Conservation (phyloP, 1,284 basidiomycete genomes). For the Ganoderma meredithae region DNA sequence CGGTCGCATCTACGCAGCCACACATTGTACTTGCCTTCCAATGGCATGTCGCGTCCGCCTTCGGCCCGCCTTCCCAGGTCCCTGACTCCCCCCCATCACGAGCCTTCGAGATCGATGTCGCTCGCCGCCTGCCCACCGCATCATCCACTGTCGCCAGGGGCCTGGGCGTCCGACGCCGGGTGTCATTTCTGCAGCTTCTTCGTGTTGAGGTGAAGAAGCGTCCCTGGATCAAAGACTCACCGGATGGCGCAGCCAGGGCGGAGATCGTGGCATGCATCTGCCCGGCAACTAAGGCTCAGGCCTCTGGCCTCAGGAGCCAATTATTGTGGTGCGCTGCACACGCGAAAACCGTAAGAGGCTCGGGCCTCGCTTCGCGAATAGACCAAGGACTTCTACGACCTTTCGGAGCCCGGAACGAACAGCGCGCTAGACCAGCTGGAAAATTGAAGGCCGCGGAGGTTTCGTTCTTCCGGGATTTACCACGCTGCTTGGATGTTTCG, state of each 20-base stretch:
- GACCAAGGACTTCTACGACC: neutral
- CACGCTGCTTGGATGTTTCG: neutral
- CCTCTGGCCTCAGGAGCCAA: slow-evolving; percentile 1
- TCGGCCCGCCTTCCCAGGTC: too few species aligned
- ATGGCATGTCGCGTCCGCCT: too few species aligned
- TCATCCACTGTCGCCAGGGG: neutral
- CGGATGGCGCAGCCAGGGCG: slow-evolving; percentile 1
- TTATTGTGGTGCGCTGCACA: neutral
- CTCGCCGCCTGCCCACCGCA: neutral
- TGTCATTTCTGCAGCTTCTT: neutral
- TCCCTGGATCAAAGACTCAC: neutral
- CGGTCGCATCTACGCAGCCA: too few species aligned
- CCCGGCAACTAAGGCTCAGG: too few species aligned
- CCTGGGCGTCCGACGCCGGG: neutral
- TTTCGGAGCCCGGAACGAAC: neutral
- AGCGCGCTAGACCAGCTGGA: neutral
- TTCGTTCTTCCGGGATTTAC: neutral
- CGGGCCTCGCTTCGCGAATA: neutral
- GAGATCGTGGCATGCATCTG: neutral
- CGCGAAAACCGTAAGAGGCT: neutral
- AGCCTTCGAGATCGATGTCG: neutral
- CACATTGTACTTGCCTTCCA: too few species aligned
- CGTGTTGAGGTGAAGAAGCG: neutral
- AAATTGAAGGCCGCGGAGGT: neutral
- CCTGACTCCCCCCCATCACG: neutral